A percentile compares a stretch with the other conserved stretches of the same genome.
These are phyloP conservation scores for Bathelium albidoporum DNA, from an alignment of 495 filamentous ascomycete genomes.

Conservation along the genomic window DNA sequence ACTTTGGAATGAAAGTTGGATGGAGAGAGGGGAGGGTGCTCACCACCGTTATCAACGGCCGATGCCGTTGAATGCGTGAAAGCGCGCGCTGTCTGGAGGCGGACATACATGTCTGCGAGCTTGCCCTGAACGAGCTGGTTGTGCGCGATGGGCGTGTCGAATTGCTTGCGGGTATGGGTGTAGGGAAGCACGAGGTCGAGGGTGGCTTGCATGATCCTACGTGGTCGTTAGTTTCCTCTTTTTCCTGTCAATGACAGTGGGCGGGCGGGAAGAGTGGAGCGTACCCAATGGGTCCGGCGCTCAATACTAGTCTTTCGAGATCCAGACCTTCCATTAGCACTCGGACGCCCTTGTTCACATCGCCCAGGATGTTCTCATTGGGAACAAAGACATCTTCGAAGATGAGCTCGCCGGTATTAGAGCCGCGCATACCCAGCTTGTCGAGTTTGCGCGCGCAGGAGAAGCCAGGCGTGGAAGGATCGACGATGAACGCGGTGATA, in stretches of 20 bases:
- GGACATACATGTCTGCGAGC: constrained; percentile 95
- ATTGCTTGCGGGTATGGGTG: constrained; percentile 81
- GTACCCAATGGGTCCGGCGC: constrained; percentile 75
- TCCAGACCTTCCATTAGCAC: constrained; percentile 96
- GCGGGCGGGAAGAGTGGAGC: not conserved
- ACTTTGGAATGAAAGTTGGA: not conserved
- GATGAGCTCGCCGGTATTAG: constrained; percentile 88
- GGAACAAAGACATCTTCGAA: constrained; percentile 94
- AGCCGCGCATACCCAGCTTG: constrained; percentile 96
- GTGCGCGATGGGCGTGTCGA: constrained; percentile 75
- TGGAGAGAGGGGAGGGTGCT: constrained; percentile 9
- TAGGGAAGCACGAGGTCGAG: constrained; percentile 85
- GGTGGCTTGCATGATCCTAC: constrained; percentile 82
- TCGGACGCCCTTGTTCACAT: constrained; percentile 68
- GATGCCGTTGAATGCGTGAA: constrained; percentile 50
- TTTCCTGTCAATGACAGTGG: not conserved
- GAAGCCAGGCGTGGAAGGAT: constrained; percentile 65
- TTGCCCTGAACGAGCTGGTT: constrained; percentile 92
- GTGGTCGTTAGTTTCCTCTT: not conserved
- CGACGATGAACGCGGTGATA: constrained; percentile 89
- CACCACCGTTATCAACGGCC: constrained; percentile 21
- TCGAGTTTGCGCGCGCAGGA: constrained; percentile 84
- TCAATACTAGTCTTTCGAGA: constrained; percentile 85
- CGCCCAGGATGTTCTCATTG: constrained; percentile 65
- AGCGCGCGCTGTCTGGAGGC: constrained; percentile 63